Percentiles rank a stretch among this genome's conserved stretches.
Evolutionary conservation across 495 filamentous ascomycete species (phyloP).

Genomic region (Aeminium ludgeri): DNA sequence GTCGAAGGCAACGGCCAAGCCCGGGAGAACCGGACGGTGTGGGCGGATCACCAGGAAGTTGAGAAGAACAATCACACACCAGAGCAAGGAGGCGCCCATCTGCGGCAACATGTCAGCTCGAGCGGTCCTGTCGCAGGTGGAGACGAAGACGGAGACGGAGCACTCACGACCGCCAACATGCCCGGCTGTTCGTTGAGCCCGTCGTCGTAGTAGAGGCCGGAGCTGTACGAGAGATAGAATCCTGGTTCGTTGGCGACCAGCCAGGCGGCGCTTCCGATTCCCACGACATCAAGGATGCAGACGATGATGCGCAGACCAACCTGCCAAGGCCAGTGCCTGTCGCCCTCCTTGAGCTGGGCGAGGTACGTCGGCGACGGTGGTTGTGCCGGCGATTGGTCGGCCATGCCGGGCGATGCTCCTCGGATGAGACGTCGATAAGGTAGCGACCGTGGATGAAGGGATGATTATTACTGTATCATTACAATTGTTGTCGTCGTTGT

Average conservation of each 20-base stretch:
- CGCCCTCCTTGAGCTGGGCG: constrained; percentile 13
- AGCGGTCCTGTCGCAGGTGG: not conserved
- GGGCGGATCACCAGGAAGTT: constrained; percentile 6
- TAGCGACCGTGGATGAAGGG: no score
- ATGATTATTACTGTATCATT: no score
- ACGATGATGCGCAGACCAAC: constrained; percentile 17
- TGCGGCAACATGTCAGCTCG: constrained; percentile 1
- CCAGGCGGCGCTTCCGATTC: constrained; percentile 20
- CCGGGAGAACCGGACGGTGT: constrained; percentile 18
- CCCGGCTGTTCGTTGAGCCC: not conserved
- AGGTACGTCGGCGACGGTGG: constrained; percentile 3
- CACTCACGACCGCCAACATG: not conserved
- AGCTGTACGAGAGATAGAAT: not conserved
- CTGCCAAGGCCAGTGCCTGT: constrained; percentile 20
- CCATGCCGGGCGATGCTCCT: no score
- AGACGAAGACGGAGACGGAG: not conserved
- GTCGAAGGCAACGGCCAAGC: constrained; percentile 21
- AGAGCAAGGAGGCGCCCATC: constrained; percentile 15
- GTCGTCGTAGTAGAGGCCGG: constrained; percentile 4
- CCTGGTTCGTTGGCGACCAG: not conserved
- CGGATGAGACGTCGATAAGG: no score
- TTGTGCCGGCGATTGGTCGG: not conserved
- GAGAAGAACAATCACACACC: constrained; percentile 14
- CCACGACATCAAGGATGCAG: constrained; percentile 17
- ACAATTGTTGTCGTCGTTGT: no score